Evolutionary conservation across 192 early-diverging fungal species (phyloP).

Genomic region (Dissophora globulifera): DNA sequence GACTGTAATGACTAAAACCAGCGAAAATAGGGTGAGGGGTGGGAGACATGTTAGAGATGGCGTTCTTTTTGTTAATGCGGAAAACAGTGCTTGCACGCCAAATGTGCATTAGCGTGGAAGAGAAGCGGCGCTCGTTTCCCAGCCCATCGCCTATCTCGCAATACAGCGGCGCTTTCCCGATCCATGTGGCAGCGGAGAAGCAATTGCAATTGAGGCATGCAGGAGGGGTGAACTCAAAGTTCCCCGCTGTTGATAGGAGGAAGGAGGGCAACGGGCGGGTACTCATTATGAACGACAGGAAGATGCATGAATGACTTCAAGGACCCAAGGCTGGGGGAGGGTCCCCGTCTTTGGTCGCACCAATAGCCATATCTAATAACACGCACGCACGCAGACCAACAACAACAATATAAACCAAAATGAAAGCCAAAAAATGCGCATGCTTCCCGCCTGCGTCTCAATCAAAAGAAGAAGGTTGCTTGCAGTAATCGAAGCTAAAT

Average conservation of each 20-base stretch:
- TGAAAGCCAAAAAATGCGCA: too few species aligned
- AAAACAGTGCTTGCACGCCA: too few species aligned
- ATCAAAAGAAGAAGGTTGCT: background rate
- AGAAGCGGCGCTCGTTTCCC: too few species aligned
- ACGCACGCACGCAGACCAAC: background rate
- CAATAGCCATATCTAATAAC: background rate
- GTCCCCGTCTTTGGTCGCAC: conserved; percentile 3
- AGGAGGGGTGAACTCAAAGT: too few species aligned
- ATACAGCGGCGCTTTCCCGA: background rate
- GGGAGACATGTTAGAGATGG: too few species aligned
- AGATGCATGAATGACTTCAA: conserved; percentile 8
- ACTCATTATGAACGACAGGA: background rate
- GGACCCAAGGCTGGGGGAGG: too few species aligned
- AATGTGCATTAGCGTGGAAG: too few species aligned
- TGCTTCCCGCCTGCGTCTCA: background rate
- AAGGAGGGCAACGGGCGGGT: too few species aligned
- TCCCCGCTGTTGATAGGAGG: too few species aligned
- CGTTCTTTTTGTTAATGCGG: background rate
- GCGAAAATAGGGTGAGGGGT: background rate
- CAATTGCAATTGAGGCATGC: too few species aligned
- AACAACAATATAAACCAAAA: too few species aligned
- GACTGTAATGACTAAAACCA: conserved; percentile 9
- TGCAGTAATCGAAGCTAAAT: background rate
- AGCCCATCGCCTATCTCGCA: background rate
- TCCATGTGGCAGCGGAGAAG: too few species aligned